Evolutionary conservation across 805 yeast genomes (phyloP).

Genomic region (Lipomyces yamadae): DNA sequence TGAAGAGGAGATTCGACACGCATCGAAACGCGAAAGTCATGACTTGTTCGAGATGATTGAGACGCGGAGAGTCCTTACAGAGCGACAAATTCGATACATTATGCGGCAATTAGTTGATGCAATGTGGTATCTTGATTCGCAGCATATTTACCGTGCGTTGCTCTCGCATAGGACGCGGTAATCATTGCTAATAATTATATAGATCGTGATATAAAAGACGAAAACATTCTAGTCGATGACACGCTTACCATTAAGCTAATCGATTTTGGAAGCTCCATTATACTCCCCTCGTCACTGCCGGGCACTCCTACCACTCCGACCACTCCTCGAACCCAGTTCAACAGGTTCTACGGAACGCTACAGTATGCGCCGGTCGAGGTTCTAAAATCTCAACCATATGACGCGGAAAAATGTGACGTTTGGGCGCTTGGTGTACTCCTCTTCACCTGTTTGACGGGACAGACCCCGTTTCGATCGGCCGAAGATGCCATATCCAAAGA

Average conservation of each 20-base stretch:
- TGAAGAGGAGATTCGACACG: constrained; percentile 24
- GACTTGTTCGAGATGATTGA: constrained; percentile 64
- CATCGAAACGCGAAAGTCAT: constrained; percentile 61
- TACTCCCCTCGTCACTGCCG: constrained; percentile 16
- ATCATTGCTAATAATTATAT: background rate
- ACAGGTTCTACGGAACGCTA: constrained; percentile 35
- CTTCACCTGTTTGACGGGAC: constrained; percentile 36
- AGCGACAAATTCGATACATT: constrained; percentile 36
- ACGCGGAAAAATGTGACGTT: constrained; percentile 36
- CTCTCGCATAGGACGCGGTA: too few species aligned
- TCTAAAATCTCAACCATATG: constrained; percentile 29
- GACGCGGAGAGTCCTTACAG: constrained; percentile 24
- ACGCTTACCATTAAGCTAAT: constrained; percentile 75
- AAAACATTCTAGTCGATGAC: constrained; percentile 78
- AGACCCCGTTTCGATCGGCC: constrained; percentile 32
- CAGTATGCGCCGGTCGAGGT: constrained; percentile 38
- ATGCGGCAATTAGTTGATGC: constrained; percentile 36
- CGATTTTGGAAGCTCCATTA: constrained; percentile 64
- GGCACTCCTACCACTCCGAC: constrained; percentile 7
- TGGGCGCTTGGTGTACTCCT: constrained; percentile 37
- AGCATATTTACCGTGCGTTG: constrained; percentile 26
- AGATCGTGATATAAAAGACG: constrained; percentile 73
- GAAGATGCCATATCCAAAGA: constrained; percentile 35
- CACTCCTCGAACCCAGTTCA: constrained; percentile 18
- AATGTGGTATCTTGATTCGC: constrained; percentile 30